phyloP scores from a whole-genome alignment of 768 basidiomycete genomes.

The Kwoniella dendrophila region DNA sequence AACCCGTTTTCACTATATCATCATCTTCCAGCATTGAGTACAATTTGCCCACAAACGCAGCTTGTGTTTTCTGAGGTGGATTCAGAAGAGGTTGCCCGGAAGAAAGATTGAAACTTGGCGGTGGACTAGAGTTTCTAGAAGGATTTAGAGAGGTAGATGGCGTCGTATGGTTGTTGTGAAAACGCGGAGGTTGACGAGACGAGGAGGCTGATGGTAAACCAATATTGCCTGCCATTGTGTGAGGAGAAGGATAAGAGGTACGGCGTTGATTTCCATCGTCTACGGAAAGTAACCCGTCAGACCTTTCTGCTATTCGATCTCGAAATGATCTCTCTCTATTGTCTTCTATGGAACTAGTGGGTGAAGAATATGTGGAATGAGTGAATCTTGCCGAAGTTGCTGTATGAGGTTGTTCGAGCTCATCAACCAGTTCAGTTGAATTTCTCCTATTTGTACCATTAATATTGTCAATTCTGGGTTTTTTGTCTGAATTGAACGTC shows the following conservation, averaged over 20 bases:
- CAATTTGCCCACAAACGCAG: slow-evolving; percentile 55
- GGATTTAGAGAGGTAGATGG: slow-evolving; percentile 18
- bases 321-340: slow-evolving; percentile 9
- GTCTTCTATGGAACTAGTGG: slow-evolving; percentile 7
- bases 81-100: slow-evolving; percentile 44
- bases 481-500: slow-evolving; percentile 9
- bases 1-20: slow-evolving; percentile 44
- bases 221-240: slow-evolving; percentile 4
- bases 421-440: slow-evolving; percentile 5
- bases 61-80: slow-evolving; percentile 51
- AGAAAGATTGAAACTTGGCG: slow-evolving; percentile 33
- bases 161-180: slow-evolving; percentile 6
- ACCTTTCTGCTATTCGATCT: neutral
- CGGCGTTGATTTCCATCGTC: slow-evolving; percentile 18
- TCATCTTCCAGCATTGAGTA: slow-evolving; percentile 55
- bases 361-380: slow-evolving; percentile 20
- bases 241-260: slow-evolving; percentile 15
- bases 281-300: neutral
- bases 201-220: neutral
- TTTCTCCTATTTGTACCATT: neutral
- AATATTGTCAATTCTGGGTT: slow-evolving; percentile 1
- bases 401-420: slow-evolving; percentile 14
- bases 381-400: slow-evolving; percentile 24
- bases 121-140: slow-evolving; percentile 22
- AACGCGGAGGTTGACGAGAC: slow-evolving; percentile 14